phyloP scores from a whole-genome alignment of 2,329 filamentous ascomycete species.

The Colletotrichum sp. region DNA sequence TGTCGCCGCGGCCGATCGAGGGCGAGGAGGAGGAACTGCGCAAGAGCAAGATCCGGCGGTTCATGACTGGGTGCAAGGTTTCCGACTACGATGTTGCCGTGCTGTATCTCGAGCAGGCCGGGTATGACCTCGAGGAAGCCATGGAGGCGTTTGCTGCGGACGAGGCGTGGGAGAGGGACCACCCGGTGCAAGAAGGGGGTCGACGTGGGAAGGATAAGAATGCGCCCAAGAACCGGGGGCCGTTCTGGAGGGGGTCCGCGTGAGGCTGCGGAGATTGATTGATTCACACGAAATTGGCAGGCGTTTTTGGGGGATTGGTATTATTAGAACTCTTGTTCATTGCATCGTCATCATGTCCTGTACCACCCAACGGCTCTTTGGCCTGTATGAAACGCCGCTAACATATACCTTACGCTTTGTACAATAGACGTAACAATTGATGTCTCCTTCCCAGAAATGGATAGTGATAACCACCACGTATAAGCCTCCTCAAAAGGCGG shows the following conservation, averaged over 20 bases:
- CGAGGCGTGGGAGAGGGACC: constrained; percentile 75
- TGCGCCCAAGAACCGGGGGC: constrained; percentile 25
- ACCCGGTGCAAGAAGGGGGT: constrained; percentile 58
- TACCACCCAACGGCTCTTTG: constrained; percentile 12
- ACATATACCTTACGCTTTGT: constrained; percentile 12
- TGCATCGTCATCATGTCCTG: constrained; percentile 22
- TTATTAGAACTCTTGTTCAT: constrained; percentile 20
- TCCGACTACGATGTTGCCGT: constrained; percentile 77
- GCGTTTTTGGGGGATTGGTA: background rate
- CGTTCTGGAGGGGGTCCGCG: constrained; percentile 34
- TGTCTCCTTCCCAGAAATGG: background rate
- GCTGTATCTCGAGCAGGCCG: constrained; percentile 74
- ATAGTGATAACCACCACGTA: background rate
- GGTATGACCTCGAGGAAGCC: constrained; percentile 70
- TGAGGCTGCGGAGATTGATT: background rate
- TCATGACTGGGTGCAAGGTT: constrained; percentile 82
- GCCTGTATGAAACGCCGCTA: constrained; percentile 19
- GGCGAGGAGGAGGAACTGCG: constrained; percentile 75
- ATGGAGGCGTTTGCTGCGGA: constrained; percentile 71
- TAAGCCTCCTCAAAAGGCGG: constrained; percentile 53
- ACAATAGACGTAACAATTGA: background rate
- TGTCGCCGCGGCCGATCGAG: constrained; percentile 74
- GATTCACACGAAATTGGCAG: background rate
- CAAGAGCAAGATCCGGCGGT: constrained; percentile 74
- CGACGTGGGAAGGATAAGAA: constrained; percentile 27